Evolutionary conservation across 225 moss, liverwort and hornwort species (phyloP).

Genomic region (Physcomitrellopsis africana): DNA sequence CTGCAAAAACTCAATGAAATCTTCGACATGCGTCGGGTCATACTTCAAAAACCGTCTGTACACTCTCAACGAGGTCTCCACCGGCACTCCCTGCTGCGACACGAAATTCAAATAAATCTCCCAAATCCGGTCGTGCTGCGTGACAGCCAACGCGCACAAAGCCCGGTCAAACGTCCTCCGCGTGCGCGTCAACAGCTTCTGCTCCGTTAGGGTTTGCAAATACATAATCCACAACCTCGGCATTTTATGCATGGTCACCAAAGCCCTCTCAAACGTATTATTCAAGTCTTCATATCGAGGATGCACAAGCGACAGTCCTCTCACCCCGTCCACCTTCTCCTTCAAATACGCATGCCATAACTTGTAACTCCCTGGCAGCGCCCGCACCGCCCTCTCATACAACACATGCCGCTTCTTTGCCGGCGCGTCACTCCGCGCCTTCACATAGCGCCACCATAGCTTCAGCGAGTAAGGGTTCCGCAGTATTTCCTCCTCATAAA

Average conservation of each 20-base stretch:
- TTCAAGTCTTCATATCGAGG: constrained; percentile 75
- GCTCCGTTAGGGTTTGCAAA: constrained; percentile 68
- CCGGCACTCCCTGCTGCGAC: constrained; percentile 82
- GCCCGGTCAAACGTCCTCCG: constrained; percentile 89
- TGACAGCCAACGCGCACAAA: constrained; percentile 86
- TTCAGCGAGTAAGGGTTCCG: constrained; percentile 83
- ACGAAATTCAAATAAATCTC: constrained; percentile 92
- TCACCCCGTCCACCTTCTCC: constrained; percentile 86
- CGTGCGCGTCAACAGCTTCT: constrained; percentile 78
- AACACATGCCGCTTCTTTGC: constrained; percentile 83
- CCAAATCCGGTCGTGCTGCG: constrained; percentile 96
- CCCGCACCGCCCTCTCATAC: constrained; percentile 83
- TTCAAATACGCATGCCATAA: constrained; percentile 89
- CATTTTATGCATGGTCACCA: constrained; percentile 99
- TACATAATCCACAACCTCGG: constrained; percentile 96
- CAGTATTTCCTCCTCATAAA: constrained; percentile 90
- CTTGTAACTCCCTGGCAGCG: constrained; percentile 94
- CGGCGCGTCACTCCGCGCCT: constrained; percentile 80
- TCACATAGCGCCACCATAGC: constrained; percentile 93
- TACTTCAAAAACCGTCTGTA: constrained; percentile 91
- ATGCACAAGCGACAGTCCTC: constrained; percentile 66
- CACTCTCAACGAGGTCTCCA: constrained; percentile 84
- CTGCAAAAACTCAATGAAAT: constrained; percentile 89
- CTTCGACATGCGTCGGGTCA: constrained; percentile 91
- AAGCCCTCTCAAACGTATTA: constrained; percentile 85